Percentiles rank a stretch among this genome's conserved stretches.
These are phyloP conservation scores for Mycena haematopus DNA, from an alignment of 768 basidiomycete genomes.

Conservation along the genomic window DNA sequence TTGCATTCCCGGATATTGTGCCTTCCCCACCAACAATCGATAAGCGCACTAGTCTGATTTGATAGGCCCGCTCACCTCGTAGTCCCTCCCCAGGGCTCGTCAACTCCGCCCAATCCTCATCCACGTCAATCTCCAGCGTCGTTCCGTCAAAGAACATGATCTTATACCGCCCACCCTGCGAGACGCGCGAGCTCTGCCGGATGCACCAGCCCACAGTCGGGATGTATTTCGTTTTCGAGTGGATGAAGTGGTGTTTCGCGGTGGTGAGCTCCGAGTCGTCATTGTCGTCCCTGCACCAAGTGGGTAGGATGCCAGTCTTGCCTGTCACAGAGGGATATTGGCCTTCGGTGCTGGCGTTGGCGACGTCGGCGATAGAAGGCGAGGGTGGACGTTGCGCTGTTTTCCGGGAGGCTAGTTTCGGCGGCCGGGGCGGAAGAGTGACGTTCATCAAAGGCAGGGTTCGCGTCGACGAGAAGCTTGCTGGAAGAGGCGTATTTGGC, in stretches of 20 bases:
- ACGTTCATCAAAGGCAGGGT: conserved; percentile 19
- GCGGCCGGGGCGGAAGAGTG: conserved; percentile 15
- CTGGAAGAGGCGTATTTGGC: conserved; percentile 3
- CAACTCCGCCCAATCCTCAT: conserved; percentile 49
- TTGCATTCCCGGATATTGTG: conserved; percentile 43
- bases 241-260: conserved; percentile 20
- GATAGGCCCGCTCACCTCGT: conserved; percentile 35
- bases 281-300: conserved; percentile 26
- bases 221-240: conserved; percentile 45
- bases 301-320: conserved; percentile 22
- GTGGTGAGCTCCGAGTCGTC: conserved; percentile 26
- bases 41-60: not conserved
- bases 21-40: conserved; percentile 33
- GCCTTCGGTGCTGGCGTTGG: conserved; percentile 25
- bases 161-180: conserved; percentile 49
- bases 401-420: conserved; percentile 11
- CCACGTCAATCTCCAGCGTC: conserved; percentile 48
- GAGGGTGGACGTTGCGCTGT: not conserved
- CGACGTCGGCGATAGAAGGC: conserved; percentile 9
- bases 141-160: conserved; percentile 52
- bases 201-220: conserved; percentile 52
- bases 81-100: conserved; percentile 36
- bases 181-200: conserved; percentile 42
- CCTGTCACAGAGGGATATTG: conserved; percentile 23
- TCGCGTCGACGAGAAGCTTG: conserved; percentile 25